A percentile compares a stretch with the other conserved stretches of the same genome.
Evolutionary conservation across 163 green algal species (phyloP).

Genomic region (Prototheca cutis): DNA sequence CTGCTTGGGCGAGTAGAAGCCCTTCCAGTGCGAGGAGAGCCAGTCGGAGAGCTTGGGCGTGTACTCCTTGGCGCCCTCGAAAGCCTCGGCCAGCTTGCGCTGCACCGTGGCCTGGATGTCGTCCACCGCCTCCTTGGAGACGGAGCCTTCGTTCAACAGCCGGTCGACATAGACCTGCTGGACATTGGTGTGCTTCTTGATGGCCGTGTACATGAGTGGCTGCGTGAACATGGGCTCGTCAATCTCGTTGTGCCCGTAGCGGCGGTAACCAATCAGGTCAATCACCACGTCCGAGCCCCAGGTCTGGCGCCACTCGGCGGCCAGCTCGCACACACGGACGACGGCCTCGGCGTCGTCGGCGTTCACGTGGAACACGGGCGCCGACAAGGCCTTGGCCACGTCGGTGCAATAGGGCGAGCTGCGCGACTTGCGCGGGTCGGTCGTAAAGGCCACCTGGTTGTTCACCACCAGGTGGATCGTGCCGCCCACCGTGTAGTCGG

Average conservation of each 20-base stretch:
- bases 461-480: conserved; percentile 98
- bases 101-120: conserved; percentile 49
- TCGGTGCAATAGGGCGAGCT: conserved; percentile 95
- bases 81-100: conserved; percentile 63
- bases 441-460: conserved; percentile 99
- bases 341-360: conserved; percentile 91
- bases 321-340: conserved; percentile 57
- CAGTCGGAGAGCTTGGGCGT: conserved; percentile 75
- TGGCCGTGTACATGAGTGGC: conserved; percentile 88
- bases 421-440: conserved; percentile 83
- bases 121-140: conserved; percentile 59
- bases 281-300: conserved; percentile 92
- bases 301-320: conserved; percentile 67
- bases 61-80: conserved; percentile 76
- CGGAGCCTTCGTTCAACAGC: conserved; percentile 62
- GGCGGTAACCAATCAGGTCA: conserved; percentile 78
- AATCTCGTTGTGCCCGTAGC: conserved; percentile 96
- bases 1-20: conserved; percentile 87
- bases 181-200: conserved; percentile 58
- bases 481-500: conserved; percentile 90
- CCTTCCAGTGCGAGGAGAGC: conserved; percentile 83
- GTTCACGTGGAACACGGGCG: conserved; percentile 99
- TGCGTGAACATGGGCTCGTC: conserved; percentile 99
- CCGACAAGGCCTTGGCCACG: conserved; percentile 89
- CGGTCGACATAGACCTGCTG: conserved; percentile 75